Base-by-base conservation (phyloP, 2,329 filamentous ascomycete genomes). In the Cladosporium colombiae region DNA sequence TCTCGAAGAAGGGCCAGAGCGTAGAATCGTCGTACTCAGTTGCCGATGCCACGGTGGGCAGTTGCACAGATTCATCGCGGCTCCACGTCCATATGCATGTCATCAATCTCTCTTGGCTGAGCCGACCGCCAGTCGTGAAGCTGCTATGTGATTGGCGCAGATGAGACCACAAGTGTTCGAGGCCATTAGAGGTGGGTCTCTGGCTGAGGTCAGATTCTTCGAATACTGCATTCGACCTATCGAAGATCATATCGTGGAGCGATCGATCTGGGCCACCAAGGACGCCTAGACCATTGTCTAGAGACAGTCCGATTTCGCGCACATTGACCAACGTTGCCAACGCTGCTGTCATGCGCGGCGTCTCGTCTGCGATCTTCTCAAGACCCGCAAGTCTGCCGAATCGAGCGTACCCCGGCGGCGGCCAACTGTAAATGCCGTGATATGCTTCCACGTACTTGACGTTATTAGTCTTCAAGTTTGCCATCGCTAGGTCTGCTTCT, bases 241-340 rank as follows among this genome's bases (percentile, higher is more conserved):
- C 77, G 56, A 84, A 78, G 23, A 84, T 78, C 6, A 79, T 78
- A 55, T 82, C 82, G 23, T 80, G 76, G 46, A 83, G 77, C 0
- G 82, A 84, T 21, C 82, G 77, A 73, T 90, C 88, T 1, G 88
- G 86, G 0, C 88, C 88, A 56, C 80, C 79, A 13, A 91, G 81
- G 81, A 88, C 91, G 13, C 89, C 89, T 44, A 91, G 80, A 11
- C 89, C 88, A 65, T 84, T 88, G 72, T 90, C 87, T 49, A 90
- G 82, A 21, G 86, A 90, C 3, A 92, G 76, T 0, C 86, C 89
- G n/a, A 92, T 81, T 67, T 90, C 87, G 40, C 80, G 81, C 2
- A 89, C 84, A 10, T 82, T 80, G 1, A 74, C 77, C 1, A 91
- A 80, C 62, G 83, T 84, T 13, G 80, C 80, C 65, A 92, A 83